Conservation (phyloP, 2,329 filamentous ascomycete species). For the Simplicillium sp. region DNA sequence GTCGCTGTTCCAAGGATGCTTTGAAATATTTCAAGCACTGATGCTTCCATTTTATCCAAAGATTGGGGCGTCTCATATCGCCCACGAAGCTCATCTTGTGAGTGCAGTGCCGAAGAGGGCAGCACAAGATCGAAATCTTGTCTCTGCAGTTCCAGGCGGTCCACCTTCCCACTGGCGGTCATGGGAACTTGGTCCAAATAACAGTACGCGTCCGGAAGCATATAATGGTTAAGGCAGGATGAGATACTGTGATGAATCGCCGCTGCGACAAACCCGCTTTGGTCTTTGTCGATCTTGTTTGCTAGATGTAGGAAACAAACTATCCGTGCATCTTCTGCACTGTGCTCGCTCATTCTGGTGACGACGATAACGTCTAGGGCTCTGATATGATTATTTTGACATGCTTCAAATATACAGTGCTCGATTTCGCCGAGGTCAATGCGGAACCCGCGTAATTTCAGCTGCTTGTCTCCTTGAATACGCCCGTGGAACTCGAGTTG, state of each 20-base stretch:
- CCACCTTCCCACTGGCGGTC: slow-evolving; percentile 14
- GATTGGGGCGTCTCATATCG: too few relatives aligned
- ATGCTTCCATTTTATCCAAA: too few relatives aligned
- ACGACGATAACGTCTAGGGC: too few relatives aligned
- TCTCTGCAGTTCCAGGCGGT: slow-evolving; percentile 8
- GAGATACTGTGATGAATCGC: slow-evolving; percentile 11
- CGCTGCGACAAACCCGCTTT: slow-evolving; percentile 8
- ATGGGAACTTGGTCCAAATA: slow-evolving; percentile 11
- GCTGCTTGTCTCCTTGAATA: slow-evolving; percentile 26
- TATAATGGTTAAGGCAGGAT: slow-evolving; percentile 15
- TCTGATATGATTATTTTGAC: too few relatives aligned
- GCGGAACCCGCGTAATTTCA: slow-evolving; percentile 21
- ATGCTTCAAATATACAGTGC: slow-evolving; percentile 11
- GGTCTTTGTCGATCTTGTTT: slow-evolving; percentile 5
- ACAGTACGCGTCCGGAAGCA: slow-evolving; percentile 15
- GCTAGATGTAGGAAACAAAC: slow-evolving; percentile 14
- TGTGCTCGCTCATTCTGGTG: slow-evolving; percentile 4
- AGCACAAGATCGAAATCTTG: background rate
- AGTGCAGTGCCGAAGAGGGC: background rate
- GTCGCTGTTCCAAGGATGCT: background rate
- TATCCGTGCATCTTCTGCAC: slow-evolving; percentile 12
- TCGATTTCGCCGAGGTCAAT: slow-evolving; percentile 30
- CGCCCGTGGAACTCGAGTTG: slow-evolving; percentile 28
- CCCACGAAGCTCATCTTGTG: background rate
- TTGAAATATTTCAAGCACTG: background rate